Evolutionary conservation across 306 rosid genomes (phyloP).

Genomic region (Vicia sativa): DNA sequence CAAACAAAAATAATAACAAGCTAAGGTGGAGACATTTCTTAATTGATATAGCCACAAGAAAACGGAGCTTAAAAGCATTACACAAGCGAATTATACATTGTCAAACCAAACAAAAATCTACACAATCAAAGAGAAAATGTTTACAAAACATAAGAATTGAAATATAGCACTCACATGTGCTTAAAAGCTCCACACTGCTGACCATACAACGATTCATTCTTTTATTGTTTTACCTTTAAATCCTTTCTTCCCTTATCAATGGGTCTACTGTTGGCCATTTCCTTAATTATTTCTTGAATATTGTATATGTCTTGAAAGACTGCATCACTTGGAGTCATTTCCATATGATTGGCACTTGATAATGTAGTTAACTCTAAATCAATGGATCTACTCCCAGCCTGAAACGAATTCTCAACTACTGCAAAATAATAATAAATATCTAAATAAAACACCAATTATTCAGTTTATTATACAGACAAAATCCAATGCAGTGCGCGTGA

Average conservation of each 20-base stretch:
- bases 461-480: conserved; percentile 3
- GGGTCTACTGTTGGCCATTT: conserved; percentile 88
- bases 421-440: conserved; percentile 35
- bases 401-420: conserved; percentile 38
- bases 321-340: conserved; percentile 92
- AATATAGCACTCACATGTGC: conserved; percentile 4
- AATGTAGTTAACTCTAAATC: conserved; percentile 90
- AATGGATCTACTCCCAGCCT: conserved; percentile 93
- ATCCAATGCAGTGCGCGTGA: neutral
- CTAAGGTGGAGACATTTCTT: neutral
- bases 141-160: conserved; percentile 2
- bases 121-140: conserved; percentile 16
- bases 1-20: neutral
- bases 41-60: neutral
- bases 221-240: conserved; percentile 61
- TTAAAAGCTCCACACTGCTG: neutral
- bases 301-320: conserved; percentile 93
- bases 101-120: neutral
- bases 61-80: neutral
- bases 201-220: conserved; percentile 3
- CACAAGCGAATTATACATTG: neutral
- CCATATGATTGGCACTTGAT: conserved; percentile 84
- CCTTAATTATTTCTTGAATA: conserved; percentile 94
- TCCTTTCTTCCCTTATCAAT: conserved; percentile 84
- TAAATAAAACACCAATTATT: conserved; percentile 25